Evolutionary conservation across 1,139 yeast species (phyloP).

Genomic region (Nematodospora anomalae): DNA sequence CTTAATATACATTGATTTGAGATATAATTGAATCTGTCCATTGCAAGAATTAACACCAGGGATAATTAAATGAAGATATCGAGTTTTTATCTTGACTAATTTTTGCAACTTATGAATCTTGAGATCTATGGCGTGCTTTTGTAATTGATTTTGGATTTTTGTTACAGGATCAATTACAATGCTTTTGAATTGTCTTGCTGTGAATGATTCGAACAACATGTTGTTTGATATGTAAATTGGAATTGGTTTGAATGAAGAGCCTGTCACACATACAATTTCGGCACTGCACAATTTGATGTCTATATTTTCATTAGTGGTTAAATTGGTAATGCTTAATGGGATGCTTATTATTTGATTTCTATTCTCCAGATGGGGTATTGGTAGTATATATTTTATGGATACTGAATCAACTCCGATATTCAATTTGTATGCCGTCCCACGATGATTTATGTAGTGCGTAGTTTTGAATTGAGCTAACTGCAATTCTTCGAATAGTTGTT

Average conservation of each 20-base stretch:
- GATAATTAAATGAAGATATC: conserved; percentile 24
- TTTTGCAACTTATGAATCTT: conserved; percentile 21
- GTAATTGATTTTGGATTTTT: conserved; percentile 19
- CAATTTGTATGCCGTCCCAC: conserved; percentile 1
- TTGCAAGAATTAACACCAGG: conserved; percentile 15
- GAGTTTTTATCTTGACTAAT: conserved; percentile 26
- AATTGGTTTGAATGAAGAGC: conserved; percentile 30
- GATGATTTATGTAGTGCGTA: background rate
- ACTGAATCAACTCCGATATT: conserved; percentile 4
- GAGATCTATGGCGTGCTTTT: conserved; percentile 18
- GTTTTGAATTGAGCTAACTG: conserved; percentile 3
- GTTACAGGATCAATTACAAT: conserved; percentile 24
- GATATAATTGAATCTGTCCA: conserved; percentile 3
- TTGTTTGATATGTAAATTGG: conserved; percentile 41
- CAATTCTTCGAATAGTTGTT: conserved; percentile 4
- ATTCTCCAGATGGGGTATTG: background rate
- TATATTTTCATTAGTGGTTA: background rate
- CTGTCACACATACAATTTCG: conserved; percentile 34
- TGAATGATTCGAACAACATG: conserved; percentile 28
- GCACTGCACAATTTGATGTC: conserved; percentile 24
- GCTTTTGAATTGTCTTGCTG: conserved; percentile 19
- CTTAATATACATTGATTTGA: conserved; percentile 8
- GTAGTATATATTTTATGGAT: conserved; percentile 2
- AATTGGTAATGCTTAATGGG: conserved; percentile 2
- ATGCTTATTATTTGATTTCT: conserved; percentile 3